phyloP scores from a whole-genome alignment of 129 eudicot genomes.

The Artemisia annua region DNA sequence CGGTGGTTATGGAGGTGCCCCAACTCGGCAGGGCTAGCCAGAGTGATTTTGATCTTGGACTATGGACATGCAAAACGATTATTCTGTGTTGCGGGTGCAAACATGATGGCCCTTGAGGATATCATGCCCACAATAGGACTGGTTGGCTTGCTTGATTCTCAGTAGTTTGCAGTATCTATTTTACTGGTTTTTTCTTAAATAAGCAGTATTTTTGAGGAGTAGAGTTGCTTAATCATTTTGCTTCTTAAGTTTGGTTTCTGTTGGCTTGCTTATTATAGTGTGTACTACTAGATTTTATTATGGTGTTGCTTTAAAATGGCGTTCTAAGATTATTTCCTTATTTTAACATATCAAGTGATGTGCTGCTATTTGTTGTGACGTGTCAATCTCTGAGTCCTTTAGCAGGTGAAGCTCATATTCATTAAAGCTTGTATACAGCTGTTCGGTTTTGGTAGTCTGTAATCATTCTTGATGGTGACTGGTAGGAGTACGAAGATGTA shows the following conservation, averaged over 20 bases:
- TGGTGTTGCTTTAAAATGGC: constrained; percentile 37
- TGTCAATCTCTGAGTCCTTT: constrained; percentile 19
- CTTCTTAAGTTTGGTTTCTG: constrained; percentile 47
- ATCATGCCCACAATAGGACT: constrained; percentile 42
- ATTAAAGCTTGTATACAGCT: background rate
- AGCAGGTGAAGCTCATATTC: constrained; percentile 15
- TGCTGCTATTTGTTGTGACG: constrained; percentile 26
- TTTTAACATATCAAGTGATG: constrained; percentile 30
- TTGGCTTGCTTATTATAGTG: constrained; percentile 58
- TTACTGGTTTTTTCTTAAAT: constrained; percentile 47
- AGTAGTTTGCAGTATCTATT: constrained; percentile 56
- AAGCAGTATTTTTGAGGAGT: constrained; percentile 57
- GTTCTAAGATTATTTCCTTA: constrained; percentile 27
- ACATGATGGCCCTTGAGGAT: constrained; percentile 39
- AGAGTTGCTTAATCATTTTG: constrained; percentile 41
- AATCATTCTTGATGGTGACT: background rate
- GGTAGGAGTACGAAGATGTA: constrained; percentile 31
- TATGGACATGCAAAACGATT: constrained; percentile 9
- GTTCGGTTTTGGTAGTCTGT: constrained; percentile 15
- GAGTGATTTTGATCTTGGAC: constrained; percentile 37
- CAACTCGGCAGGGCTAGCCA: constrained; percentile 52
- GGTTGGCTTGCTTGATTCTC: constrained; percentile 81
- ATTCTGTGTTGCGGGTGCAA: constrained; percentile 30
- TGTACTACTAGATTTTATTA: constrained; percentile 43
- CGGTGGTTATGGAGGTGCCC: constrained; percentile 68